phyloP scores from a whole-genome alignment of 73 alveolate genomes.

The Tetrahymena malaccensis region DNA sequence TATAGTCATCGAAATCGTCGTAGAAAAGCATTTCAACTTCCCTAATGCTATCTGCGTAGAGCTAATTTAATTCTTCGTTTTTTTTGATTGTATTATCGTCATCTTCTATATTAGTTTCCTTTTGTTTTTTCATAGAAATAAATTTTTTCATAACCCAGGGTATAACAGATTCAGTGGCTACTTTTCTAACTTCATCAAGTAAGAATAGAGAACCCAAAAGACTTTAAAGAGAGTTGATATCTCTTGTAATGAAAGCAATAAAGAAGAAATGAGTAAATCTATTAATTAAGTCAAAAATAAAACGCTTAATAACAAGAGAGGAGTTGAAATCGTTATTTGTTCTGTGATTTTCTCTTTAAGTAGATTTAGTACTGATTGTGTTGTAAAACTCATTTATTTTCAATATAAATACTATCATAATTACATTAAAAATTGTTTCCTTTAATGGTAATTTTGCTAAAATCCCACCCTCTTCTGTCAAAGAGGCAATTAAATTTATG shows the following conservation, averaged over 20 bases:
- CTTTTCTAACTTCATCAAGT: constrained; percentile 52
- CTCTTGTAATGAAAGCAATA: constrained; percentile 40
- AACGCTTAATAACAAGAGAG: constrained; percentile 43
- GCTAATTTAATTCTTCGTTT: background rate
- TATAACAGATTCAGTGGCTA: constrained; percentile 48
- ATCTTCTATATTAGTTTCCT: background rate
- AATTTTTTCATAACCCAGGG: constrained; percentile 14
- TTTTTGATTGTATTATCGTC: background rate
- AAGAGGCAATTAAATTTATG: constrained; percentile 22
- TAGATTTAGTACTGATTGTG: constrained; percentile 27
- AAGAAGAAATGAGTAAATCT: constrained; percentile 51
- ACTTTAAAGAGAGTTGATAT: constrained; percentile 30
- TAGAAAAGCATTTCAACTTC: background rate
- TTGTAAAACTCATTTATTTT: constrained; percentile 34
- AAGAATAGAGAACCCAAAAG: constrained; percentile 37
- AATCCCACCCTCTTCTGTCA: constrained; percentile 36
- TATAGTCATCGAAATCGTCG: constrained; percentile 54
- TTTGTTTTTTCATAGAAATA: background rate
- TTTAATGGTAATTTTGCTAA: constrained; percentile 32
- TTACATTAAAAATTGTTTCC: constrained; percentile 43
- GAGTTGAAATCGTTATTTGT: constrained; percentile 38
- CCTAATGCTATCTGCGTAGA: background rate
- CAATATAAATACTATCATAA: constrained; percentile 9
- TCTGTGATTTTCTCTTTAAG: constrained; percentile 56
- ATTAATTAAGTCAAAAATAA: constrained; percentile 45